phyloP scores from a whole-genome alignment of 2,329 filamentous ascomycete species.

The Diaporthe caulivora region DNA sequence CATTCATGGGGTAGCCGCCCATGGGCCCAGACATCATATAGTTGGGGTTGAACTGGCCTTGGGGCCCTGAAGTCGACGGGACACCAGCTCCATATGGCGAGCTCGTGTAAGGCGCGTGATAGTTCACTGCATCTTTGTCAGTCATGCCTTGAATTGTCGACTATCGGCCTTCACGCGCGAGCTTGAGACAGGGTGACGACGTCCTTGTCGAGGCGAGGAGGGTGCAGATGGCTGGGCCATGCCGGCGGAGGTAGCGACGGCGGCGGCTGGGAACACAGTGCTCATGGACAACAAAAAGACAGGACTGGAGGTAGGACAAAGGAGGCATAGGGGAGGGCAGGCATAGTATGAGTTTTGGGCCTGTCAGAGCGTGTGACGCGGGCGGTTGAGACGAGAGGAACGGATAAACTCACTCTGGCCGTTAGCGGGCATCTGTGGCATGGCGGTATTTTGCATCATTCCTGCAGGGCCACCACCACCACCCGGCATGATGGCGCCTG shows the following conservation, averaged over 20 bases:
- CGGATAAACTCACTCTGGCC: conserved; percentile 67
- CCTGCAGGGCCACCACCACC: conserved; percentile 63
- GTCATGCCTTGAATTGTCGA: conserved; percentile 11
- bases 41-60: conserved; percentile 61
- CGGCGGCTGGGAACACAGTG: conserved; percentile 5
- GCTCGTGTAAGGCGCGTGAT: conserved; percentile 69
- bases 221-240: conserved; percentile 6
- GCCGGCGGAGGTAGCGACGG: background rate
- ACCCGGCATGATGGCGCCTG: conserved; percentile 64
- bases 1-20: conserved; percentile 68
- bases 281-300: background rate
- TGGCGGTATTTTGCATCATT: conserved; percentile 74
- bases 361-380: conserved; percentile 32
- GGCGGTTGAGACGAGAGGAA: conserved; percentile 43
- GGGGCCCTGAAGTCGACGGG: conserved; percentile 61
- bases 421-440: conserved; percentile 71
- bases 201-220: background rate
- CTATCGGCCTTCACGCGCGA: background rate
- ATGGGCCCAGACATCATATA: conserved; percentile 70
- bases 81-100: conserved; percentile 68
- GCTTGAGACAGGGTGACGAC: background rate
- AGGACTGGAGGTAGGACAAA: conserved; percentile 31
- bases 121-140: conserved; percentile 61
- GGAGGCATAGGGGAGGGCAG: conserved; percentile 30
- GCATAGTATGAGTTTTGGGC: conserved; percentile 35